Percentiles rank a stretch among this genome's conserved stretches.
These are phyloP conservation scores for Ophiobolus disseminans DNA, from an alignment of 2,329 filamentous ascomycete genomes.

Conservation along the genomic window DNA sequence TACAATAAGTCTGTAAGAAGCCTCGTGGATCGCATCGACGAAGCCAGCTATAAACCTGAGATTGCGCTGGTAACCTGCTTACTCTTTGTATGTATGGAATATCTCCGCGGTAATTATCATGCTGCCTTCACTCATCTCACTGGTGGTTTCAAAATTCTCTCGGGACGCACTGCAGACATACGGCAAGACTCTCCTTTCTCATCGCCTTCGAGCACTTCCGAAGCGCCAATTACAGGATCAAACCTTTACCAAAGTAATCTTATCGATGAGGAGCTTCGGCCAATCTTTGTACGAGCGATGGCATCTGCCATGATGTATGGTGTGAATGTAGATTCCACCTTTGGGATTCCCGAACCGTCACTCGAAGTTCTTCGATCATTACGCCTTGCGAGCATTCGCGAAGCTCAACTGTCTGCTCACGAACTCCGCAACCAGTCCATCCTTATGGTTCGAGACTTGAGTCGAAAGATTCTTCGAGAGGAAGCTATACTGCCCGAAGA, in stretches of 20 bases:
- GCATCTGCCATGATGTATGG: constrained; percentile 28
- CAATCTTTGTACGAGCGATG: constrained; percentile 30
- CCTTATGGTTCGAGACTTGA: constrained; percentile 14
- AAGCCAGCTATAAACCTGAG: constrained; percentile 41
- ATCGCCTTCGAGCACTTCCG: background rate
- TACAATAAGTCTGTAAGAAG: constrained; percentile 52
- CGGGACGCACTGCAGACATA: background rate
- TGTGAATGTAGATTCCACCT: constrained; percentile 13
- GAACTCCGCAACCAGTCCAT: constrained; percentile 31
- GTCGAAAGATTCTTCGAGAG: background rate
- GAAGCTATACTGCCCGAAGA: constrained; percentile 7
- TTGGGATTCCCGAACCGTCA: constrained; percentile 8
- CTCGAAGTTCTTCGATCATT: constrained; percentile 3
- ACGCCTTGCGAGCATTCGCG: constrained; percentile 15
- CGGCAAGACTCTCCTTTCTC: background rate
- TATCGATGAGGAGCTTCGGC: constrained; percentile 25
- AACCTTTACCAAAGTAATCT: constrained; percentile 1
- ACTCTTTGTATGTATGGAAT: constrained; percentile 54
- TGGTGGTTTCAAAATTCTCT: constrained; percentile 52
- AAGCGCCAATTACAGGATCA: background rate
- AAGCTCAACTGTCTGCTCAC: constrained; percentile 24
- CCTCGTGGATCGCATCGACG: constrained; percentile 43
- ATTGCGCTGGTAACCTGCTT: constrained; percentile 53
- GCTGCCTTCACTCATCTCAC: constrained; percentile 53
- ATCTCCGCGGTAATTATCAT: constrained; percentile 51